These are phyloP conservation scores for Verticillium klebahnii DNA, from an alignment of 2,329 filamentous ascomycete genomes.

Conservation along the genomic window DNA sequence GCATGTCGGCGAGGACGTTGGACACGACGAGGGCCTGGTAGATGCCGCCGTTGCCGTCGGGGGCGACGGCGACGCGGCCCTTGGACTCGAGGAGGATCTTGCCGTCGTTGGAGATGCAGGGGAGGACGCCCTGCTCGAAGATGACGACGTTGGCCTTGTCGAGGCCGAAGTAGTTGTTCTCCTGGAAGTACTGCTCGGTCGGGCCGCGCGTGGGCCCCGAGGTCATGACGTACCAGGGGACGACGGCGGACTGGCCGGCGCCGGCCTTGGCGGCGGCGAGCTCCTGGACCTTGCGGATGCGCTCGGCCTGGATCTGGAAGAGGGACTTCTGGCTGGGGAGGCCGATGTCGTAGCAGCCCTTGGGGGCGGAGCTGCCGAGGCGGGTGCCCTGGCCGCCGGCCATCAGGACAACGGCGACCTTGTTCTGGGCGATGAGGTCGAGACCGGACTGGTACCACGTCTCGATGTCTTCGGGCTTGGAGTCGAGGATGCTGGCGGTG, in stretches of 20 bases:
- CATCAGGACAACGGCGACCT: slow-evolving; percentile 87
- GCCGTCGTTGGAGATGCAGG: slow-evolving; percentile 95
- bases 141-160: slow-evolving; percentile 80
- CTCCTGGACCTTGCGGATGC: slow-evolving; percentile 80
- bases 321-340: slow-evolving; percentile 89
- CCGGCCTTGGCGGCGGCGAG: slow-evolving; percentile 69
- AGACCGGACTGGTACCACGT: slow-evolving; percentile 81
- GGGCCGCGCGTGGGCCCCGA: slow-evolving; percentile 87
- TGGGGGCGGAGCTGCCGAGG: slow-evolving; percentile 89
- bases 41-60: slow-evolving; percentile 94
- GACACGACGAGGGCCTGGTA: slow-evolving; percentile 85
- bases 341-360: slow-evolving; percentile 96
- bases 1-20: slow-evolving; percentile 82
- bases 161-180: slow-evolving; percentile 88
- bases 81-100: slow-evolving; percentile 94
- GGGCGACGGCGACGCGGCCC: slow-evolving; percentile 86
- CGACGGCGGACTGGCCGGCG: slow-evolving; percentile 47
- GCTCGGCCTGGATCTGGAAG: slow-evolving; percentile 96
- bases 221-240: slow-evolving; percentile 99
- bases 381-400: slow-evolving; percentile 95
- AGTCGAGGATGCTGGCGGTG: slow-evolving; percentile 88
- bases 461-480: slow-evolving; percentile 69
- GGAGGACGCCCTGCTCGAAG: slow-evolving; percentile 95
- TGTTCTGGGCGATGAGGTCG: slow-evolving; percentile 72
- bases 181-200: slow-evolving; percentile 89